A percentile compares a stretch with the other conserved stretches of the same genome.
Evolutionary conservation across 257 asterid species (phyloP).

Genomic region (Petunia axillaris): DNA sequence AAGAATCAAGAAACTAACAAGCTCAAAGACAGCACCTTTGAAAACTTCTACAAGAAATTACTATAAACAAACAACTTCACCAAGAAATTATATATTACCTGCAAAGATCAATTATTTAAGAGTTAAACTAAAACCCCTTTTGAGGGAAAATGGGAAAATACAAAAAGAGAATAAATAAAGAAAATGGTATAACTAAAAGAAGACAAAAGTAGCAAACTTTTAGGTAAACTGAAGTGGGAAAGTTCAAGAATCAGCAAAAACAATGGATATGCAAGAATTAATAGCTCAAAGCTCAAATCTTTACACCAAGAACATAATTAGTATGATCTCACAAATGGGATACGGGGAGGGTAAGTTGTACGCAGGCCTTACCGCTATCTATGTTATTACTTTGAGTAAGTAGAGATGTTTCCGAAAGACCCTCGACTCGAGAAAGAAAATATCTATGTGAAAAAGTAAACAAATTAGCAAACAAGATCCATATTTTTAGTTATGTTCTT

Average conservation of each 20-base stretch:
- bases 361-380: no score
- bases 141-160: neutral
- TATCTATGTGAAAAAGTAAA: neutral
- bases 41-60: neutral
- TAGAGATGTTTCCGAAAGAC: neutral
- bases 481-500: neutral
- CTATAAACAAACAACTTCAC: constrained; percentile 1
- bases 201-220: constrained; percentile 10
- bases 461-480: constrained; percentile 22
- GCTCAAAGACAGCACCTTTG: constrained; percentile 11
- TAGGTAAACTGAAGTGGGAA: neutral
- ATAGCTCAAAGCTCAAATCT: constrained; percentile 7
- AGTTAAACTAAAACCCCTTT: neutral
- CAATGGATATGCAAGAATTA: neutral
- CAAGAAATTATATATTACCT: constrained; percentile 14
- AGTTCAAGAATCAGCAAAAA: neutral
- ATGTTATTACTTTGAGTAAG: no score
- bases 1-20: constrained; percentile 29
- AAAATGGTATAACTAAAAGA: neutral
- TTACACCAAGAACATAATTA: neutral
- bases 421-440: neutral
- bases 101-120: constrained; percentile 9
- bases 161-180: neutral
- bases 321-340: neutral
- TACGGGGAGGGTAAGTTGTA: no score